Evolutionary conservation across 345 rosid genomes (phyloP), one percentile per base, ranked within the genome.

Genomic region (Lepidium aucheri): DNA sequence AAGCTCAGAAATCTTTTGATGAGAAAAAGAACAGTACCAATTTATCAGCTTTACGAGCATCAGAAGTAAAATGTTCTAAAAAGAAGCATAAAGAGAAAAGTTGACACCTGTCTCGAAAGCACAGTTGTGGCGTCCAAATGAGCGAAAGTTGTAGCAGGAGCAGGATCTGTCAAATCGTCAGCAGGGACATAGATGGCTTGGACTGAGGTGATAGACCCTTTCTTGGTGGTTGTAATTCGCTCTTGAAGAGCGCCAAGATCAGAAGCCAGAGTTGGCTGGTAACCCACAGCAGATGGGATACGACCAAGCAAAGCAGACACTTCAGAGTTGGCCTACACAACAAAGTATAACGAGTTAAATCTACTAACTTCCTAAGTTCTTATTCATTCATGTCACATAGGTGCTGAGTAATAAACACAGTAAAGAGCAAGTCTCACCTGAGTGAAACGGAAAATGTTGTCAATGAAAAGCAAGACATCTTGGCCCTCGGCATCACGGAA

Each of bases 161-260:
- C 99, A 4, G 99, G 99, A 90, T 94, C 99, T 51, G 99, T 94
- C 91, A 94, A 81, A 76, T 90, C 99, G 77, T 94, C 97, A 79
- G 97, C 99, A 79, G 99, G 99, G 53, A 94, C 99, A 59, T 91
- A 94, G 52, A 94, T 91, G 65, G 97, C 99, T 80, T 94, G 99
- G 32, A 95, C 95, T 24, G 99, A 95, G 36, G 99, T 91, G 53
- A 95, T 95, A 26, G 99, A 95, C 53, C 97, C 97, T 63, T 95
- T 95, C 87, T 87, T 95, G 67, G 99, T 95, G 56, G 99, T 91
- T 69, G 99, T 95, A 68, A 95, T 95, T 73, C 99, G 85, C 75
- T 95, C 97, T 77, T 95, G 97, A 39, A 95, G 99, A 53, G 91
- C 95, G 79, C 97, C 99, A 77, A 95, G 97, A 95, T 95, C 96